Percentiles rank a stretch among this genome's conserved stretches.
phyloP scores from a whole-genome alignment of 306 rosid species.

The Cucumis hystrix region DNA sequence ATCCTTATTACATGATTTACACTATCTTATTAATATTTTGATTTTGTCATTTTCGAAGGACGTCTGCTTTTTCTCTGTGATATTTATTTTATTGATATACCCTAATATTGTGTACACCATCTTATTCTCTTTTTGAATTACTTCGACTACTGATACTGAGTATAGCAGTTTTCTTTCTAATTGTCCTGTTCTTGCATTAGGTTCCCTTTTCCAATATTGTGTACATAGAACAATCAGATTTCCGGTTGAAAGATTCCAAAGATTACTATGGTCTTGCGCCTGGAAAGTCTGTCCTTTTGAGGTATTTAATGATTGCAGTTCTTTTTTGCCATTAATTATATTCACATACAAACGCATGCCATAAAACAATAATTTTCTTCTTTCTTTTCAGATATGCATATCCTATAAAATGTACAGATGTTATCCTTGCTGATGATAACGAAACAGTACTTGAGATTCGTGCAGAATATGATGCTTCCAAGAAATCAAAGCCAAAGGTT shows the following conservation, averaged over 20 bases:
- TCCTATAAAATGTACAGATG: slow-evolving; percentile 90
- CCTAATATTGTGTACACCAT: neutral
- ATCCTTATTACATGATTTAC: neutral
- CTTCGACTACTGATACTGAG: neutral
- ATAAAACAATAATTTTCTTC: slow-evolving; percentile 1
- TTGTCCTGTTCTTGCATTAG: slow-evolving; percentile 22
- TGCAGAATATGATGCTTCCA: slow-evolving; percentile 79
- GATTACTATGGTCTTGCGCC: slow-evolving; percentile 97
- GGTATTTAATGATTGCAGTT: slow-evolving; percentile 27
- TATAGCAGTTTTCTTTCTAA: neutral
- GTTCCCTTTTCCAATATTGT: slow-evolving; percentile 68
- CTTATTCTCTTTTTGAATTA: neutral
- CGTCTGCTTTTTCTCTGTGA: neutral
- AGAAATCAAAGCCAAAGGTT: slow-evolving; percentile 97
- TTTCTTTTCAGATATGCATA: slow-evolving; percentile 60
- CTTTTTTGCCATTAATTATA: neutral
- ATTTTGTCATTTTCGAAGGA: neutral
- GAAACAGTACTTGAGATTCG: slow-evolving; percentile 76
- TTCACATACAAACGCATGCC: neutral
- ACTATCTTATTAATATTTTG: neutral
- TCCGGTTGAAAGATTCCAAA: slow-evolving; percentile 85
- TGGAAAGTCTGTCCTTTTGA: slow-evolving; percentile 86
- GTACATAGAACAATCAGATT: slow-evolving; percentile 77
- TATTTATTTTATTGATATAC: neutral
- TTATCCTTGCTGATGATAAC: slow-evolving; percentile 64